Conservation (phyloP, 225 moss, liverwort and hornwort genomes). For the Antitrichia curtipendula region DNA sequence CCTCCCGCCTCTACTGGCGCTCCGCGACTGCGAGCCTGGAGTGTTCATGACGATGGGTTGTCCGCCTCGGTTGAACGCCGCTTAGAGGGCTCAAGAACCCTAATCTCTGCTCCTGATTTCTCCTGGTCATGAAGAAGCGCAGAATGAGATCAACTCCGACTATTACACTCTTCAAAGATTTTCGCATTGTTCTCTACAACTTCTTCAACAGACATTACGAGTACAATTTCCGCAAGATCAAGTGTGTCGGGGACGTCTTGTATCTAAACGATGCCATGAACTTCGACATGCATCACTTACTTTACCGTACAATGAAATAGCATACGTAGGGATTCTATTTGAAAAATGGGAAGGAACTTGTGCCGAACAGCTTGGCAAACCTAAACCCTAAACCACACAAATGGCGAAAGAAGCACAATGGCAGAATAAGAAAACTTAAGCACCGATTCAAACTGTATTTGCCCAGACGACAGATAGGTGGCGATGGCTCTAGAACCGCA, state of each 20-base stretch:
- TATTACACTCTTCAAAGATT: neutral
- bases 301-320: neutral
- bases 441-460: neutral
- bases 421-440: too few relatives aligned
- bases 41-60: conserved; percentile 35
- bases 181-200: neutral
- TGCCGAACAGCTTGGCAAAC: neutral
- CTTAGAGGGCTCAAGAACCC: neutral
- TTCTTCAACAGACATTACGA: neutral
- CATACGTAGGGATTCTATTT: neutral
- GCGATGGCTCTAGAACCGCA: neutral
- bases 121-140: neutral
- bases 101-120: neutral
- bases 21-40: conserved; percentile 44
- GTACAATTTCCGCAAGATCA: neutral
- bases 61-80: neutral
- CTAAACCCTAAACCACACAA: neutral
- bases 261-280: neutral
- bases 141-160: neutral
- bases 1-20: conserved; percentile 49
- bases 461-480: neutral
- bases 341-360: neutral
- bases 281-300: neutral
- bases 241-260: neutral
- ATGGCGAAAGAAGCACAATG: neutral